Percentiles rank a stretch among this genome's conserved stretches.
These are phyloP conservation scores for Aureobasidium sp. DNA, from an alignment of 2,329 filamentous ascomycete species.

Conservation along the genomic window DNA sequence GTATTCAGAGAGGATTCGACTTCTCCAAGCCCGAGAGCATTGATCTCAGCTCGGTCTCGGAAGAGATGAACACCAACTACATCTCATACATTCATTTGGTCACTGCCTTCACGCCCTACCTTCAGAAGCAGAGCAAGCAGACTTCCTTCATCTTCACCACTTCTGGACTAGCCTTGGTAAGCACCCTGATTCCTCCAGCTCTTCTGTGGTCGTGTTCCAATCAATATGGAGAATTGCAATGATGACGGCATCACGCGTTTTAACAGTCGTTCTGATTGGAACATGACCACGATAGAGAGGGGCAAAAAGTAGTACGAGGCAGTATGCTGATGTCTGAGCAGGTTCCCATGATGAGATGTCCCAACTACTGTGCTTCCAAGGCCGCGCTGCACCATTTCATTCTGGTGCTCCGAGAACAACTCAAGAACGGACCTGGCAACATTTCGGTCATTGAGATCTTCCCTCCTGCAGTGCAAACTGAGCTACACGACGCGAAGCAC, in stretches of 20 bases:
- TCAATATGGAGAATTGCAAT: background rate
- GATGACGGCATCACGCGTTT: background rate
- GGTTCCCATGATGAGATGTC: conserved; percentile 35
- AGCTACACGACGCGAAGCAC: conserved; percentile 47
- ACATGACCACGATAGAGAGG: background rate
- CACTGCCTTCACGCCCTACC: conserved; percentile 40
- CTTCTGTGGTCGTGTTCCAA: background rate
- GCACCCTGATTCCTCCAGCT: background rate
- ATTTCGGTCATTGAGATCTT: conserved; percentile 49
- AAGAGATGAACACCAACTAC: conserved; percentile 46
- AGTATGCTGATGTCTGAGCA: background rate
- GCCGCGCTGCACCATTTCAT: conserved; percentile 48
- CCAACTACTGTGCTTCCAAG: conserved; percentile 49
- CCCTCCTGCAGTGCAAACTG: conserved; percentile 49
- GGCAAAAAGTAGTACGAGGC: background rate
- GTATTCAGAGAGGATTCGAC: conserved; percentile 44
- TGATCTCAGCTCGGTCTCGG: conserved; percentile 34
- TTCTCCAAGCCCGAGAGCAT: conserved; percentile 41
- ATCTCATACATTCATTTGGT: conserved; percentile 41
- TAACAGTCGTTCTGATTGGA: background rate
- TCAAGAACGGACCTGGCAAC: conserved; percentile 36
- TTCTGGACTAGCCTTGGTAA: conserved; percentile 41
- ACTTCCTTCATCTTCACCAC: conserved; percentile 41
- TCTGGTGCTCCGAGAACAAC: conserved; percentile 42
- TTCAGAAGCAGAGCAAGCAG: conserved; percentile 36